Base-by-base conservation (phyloP, 2,329 filamentous ascomycete genomes). In the Fonsecaea monophora region DNA sequence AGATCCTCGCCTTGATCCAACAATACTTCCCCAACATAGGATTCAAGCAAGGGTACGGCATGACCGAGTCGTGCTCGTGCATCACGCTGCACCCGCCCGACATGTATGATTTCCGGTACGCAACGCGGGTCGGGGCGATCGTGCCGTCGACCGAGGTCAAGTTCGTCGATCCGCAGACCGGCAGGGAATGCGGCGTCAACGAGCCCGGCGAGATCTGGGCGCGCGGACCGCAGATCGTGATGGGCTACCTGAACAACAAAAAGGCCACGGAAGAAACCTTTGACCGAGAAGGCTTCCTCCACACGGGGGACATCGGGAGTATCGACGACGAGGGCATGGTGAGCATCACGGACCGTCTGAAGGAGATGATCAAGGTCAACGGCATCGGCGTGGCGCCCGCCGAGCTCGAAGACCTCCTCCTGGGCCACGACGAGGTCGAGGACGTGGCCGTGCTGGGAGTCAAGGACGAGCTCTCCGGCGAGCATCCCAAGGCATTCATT, bases 211-310 rank as follows among this genome's bases (percentile, higher is more conserved):
- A 88, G 73, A 79, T 88, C 0, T 91, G 92, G 83, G 83, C 95
- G 62, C 88, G 88, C 65, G 92, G 92, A 0, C 92, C 92, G 0
- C 95, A 95, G 68, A 82, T 94, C 25, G 94, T 94, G 79, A 83
- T 86, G 72, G 92, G 91, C 1, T 96, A 94, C 75, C 84, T 90
- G 72, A 92, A 92, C 74, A 90, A 91, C 65, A 85, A 87, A 0
- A 86, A 90, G 68, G 87, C 89, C 2, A 92, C 92, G 2, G 82
- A 81, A 2, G 88, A 92, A 53, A 88, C 90, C 0, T 87, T 94
- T 68, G 91, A 90, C 2, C 72, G 81, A 0, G 81, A 84, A 0
- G 83, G 84, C 0, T 87, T 81, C 74, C 73, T 87, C 55, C 85
- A 87, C 66, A 90, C 88, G 0, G 88, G 92, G 0, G 81, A 96